These are phyloP conservation scores for Didymella keratinophila DNA, from an alignment of 2,329 filamentous ascomycete species.

Conservation along the genomic window DNA sequence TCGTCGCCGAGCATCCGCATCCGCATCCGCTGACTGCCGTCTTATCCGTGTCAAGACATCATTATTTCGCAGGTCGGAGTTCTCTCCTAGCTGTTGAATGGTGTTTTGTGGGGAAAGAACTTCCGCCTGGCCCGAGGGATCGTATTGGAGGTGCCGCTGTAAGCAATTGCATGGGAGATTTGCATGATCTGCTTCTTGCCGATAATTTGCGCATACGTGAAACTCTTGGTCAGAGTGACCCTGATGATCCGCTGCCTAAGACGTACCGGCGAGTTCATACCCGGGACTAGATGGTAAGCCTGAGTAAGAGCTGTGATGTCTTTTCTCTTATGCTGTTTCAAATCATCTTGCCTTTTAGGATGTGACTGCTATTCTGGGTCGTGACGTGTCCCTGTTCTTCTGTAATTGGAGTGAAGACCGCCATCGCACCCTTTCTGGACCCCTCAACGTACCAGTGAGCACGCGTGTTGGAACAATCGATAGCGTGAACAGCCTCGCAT, in stretches of 20 bases:
- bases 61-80: conserved; percentile 10
- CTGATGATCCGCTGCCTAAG: conserved; percentile 1
- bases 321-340: conserved; percentile 5
- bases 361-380: conserved; percentile 11
- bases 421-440: conserved; percentile 6
- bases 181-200: conserved; percentile 8
- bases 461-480: conserved; percentile 24
- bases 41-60: conserved; percentile 14
- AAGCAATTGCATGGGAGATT: conserved; percentile 10
- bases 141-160: conserved; percentile 10
- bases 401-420: conserved; percentile 6
- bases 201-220: conserved; percentile 7
- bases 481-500: conserved; percentile 22
- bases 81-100: conserved; percentile 13
- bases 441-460: conserved; percentile 8
- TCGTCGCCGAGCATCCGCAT: neutral
- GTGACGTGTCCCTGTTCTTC: neutral
- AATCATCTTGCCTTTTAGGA: conserved; percentile 1
- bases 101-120: conserved; percentile 11
- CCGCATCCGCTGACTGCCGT: conserved; percentile 7
- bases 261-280: neutral
- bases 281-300: conserved; percentile 1
- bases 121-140: conserved; percentile 9
- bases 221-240: neutral
- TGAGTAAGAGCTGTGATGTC: neutral